Percentiles rank a stretch among this genome's conserved stretches.
These are phyloP conservation scores for Acer campestre DNA, from an alignment of 345 rosid species.

Conservation along the genomic window DNA sequence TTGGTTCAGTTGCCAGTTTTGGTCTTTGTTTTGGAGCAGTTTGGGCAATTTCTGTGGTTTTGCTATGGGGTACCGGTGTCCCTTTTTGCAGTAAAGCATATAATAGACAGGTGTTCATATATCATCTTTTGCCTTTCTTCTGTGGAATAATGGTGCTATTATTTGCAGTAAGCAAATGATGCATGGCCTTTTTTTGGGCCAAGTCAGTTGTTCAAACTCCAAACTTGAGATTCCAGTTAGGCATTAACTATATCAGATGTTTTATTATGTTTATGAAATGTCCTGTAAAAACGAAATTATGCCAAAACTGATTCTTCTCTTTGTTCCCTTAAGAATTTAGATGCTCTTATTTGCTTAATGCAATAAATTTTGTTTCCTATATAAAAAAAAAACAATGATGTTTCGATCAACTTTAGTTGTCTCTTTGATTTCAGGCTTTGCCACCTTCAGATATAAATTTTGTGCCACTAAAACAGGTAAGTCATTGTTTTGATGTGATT, in stretches of 20 bases:
- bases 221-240: background rate
- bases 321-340: background rate
- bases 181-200: background rate
- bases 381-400: background rate
- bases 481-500: background rate
- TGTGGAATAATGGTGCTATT: background rate
- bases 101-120: background rate
- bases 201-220: background rate
- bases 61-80: background rate
- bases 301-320: background rate
- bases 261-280: background rate
- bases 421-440: conserved; percentile 60
- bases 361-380: background rate
- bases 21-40: background rate
- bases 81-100: background rate
- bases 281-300: background rate
- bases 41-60: background rate
- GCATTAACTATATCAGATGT: background rate
- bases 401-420: background rate
- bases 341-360: background rate
- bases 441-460: conserved; percentile 69
- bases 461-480: conserved; percentile 83
- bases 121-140: background rate
- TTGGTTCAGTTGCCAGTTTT: background rate
- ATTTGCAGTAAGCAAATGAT: background rate